Base-by-base conservation (phyloP, 257 asterid species). In the Leonotis leonurus region DNA sequence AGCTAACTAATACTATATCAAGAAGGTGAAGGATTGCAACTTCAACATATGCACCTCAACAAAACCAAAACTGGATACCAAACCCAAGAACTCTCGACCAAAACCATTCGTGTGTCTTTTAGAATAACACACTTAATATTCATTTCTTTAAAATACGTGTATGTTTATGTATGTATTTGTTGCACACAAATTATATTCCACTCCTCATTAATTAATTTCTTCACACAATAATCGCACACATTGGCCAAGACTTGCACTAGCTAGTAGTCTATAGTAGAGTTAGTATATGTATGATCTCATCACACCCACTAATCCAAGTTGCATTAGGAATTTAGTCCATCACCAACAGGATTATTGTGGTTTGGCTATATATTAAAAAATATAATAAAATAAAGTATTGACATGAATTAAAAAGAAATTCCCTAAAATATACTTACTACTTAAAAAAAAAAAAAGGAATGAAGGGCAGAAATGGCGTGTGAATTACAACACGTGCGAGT, bases 401-500 rank as follows among this genome's bases (percentile, higher is more conserved):
- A 4, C 9, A 27, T 9, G 3, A 16, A 9, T n/a, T 2, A 33
- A 33, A 33, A 33, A 6, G 6, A n/a, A 43, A 41, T 22, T 13
- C 21, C 3, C 11, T 9, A 5, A 11, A 33, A 12, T 17, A 6
- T 22, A 12, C 29, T 44, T 55, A 48, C 70, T 56, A 63, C 64
- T 7, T 11, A n/a, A 8, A 5, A 5, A 20, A 13, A 40, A 40
- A 40, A 6, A 30, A 30, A 30, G 6, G 33, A 29, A 29, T 3
- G 1, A 29, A 43, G 14, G 46, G 10, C 12, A 45, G 30, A 37
- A 13, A 58, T 16, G 20, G 26, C 51, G 3, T 58, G 46, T 37
- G 39, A 51, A 39, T 12, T 33, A 60, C 35, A 3, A 6, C 80
- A 70, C 80, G 78, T 68, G 78, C 71, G 29, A 13, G 11, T 67